phyloP scores from a whole-genome alignment of 2,329 filamentous ascomycete species.

The Fusarium albosuccineum region DNA sequence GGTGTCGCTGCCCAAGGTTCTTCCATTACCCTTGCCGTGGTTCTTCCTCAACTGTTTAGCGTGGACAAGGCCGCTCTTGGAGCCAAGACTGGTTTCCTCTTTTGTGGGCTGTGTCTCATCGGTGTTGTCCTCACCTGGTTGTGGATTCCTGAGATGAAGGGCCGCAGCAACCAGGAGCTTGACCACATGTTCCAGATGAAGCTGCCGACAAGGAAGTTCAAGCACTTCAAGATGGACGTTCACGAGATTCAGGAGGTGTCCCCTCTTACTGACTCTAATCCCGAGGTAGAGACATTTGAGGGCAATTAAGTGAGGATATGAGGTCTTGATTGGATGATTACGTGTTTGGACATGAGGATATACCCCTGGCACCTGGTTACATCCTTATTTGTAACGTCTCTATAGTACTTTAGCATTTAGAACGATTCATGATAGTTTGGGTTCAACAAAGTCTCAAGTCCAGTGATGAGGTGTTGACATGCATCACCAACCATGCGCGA shows the following conservation, averaged over 20 bases:
- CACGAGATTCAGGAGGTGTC: conserved; percentile 25
- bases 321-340: too few species aligned
- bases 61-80: conserved; percentile 52
- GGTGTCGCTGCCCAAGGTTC: conserved; percentile 56
- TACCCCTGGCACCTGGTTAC: too few species aligned
- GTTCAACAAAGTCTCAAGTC: too few species aligned
- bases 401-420: too few species aligned
- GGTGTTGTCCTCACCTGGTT: conserved; percentile 41
- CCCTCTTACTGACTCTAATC: conserved; percentile 3
- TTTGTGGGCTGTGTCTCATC: conserved; percentile 48
- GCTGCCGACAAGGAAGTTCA: conserved; percentile 31
- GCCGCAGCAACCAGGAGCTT: conserved; percentile 38
- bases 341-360: too few species aligned
- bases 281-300: neutral
- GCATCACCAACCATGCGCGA: too few species aligned
- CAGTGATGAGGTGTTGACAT: too few species aligned
- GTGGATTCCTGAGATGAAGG: conserved; percentile 43
- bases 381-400: too few species aligned
- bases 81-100: conserved; percentile 57
- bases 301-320: too few species aligned
- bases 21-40: conserved; percentile 46
- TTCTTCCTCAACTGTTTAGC: conserved; percentile 48
- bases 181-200: conserved; percentile 40
- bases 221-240: conserved; percentile 16
- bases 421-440: too few species aligned